Base-by-base conservation (phyloP, 2,329 filamentous ascomycete genomes). In the Talaromyces albobiverticillius region DNA sequence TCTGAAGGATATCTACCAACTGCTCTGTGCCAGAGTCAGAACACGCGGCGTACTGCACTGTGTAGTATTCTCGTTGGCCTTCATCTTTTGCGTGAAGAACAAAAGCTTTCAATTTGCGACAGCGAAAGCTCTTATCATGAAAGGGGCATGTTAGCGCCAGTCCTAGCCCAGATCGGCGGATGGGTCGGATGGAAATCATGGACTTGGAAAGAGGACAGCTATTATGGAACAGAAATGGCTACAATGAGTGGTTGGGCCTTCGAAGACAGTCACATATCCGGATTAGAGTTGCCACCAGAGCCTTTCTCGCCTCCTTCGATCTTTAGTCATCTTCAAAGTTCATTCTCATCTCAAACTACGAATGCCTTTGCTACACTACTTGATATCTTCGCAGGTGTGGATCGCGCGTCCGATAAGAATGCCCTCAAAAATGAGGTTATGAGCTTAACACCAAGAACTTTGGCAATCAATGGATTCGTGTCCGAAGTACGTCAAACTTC, bases 41-140 rank as follows among this genome's bases (percentile, higher is more conserved):
- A 83, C 54, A 77, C 79, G 47, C 81, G 84, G 41, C 78, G 81
- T 53, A 85, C 84, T 52, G 79, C 88, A 31, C 75, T 87, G 66
- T 82, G 89, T 64, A 79, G 88, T 49, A 81, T 93, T 34, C 76
- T 95, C 59, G 76, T 86, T 36, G 87, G 83, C 1, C 76, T 99
- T 11, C 94, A 99, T 72, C 77, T 97, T 3, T 76, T 95, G n/a
- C 81, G 88, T 0, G 93, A 99, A 68, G 94, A 99, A 67, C 81
- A 88, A 58, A 97, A 95, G 66, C 80, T 99, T 1, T 84, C 89
- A 57, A 81, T 86, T 3, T 73, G 77, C 52, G 76, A 77, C 42
- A 71, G 73, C n/a, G 77, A 81, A 58, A 67, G 72, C n/a, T 71
- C 76, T 10, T 70, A 66, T 46, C 70, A 69, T 18, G 72, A 78